Percentiles rank a stretch among this genome's conserved stretches.
phyloP scores from a whole-genome alignment of 2,329 filamentous ascomycete species.

The Fusarium newnesense region DNA sequence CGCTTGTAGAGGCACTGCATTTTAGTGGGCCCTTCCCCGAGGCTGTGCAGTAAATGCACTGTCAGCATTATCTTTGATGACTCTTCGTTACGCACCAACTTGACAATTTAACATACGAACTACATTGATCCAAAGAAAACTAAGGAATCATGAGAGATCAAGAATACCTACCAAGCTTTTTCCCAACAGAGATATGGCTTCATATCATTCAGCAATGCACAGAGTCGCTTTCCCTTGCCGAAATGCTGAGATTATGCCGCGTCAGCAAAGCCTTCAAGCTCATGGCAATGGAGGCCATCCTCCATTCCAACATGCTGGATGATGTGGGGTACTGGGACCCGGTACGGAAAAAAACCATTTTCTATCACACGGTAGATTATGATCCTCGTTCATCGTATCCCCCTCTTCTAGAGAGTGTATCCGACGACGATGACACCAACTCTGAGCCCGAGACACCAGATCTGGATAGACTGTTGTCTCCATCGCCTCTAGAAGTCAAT shows the following conservation, averaged over 20 bases:
- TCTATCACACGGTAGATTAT: neutral
- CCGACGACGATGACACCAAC: neutral
- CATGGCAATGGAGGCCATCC: neutral
- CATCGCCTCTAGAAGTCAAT: neutral
- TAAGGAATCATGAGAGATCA: neutral
- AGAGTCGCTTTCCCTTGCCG: neutral
- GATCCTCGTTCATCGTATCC: neutral
- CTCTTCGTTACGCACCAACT: neutral
- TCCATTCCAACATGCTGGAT: neutral
- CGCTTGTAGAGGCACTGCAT: neutral
- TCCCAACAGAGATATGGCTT: slow-evolving; percentile 1
- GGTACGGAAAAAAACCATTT: neutral
- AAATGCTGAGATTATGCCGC: neutral
- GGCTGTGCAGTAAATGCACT: neutral
- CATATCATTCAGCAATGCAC: neutral
- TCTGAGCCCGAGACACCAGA: neutral
- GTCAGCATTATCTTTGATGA: neutral
- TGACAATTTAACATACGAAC: neutral
- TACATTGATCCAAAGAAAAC: neutral
- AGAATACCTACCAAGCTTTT: rapidly evolving
- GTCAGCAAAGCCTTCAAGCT: neutral
- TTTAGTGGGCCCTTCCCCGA: neutral
- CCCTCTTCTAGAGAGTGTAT: neutral
- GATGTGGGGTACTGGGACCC: slow-evolving; percentile 2
- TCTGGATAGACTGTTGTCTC: neutral